phyloP scores from a whole-genome alignment of 2,329 filamentous ascomycete species.

The Moelleriella libera region DNA sequence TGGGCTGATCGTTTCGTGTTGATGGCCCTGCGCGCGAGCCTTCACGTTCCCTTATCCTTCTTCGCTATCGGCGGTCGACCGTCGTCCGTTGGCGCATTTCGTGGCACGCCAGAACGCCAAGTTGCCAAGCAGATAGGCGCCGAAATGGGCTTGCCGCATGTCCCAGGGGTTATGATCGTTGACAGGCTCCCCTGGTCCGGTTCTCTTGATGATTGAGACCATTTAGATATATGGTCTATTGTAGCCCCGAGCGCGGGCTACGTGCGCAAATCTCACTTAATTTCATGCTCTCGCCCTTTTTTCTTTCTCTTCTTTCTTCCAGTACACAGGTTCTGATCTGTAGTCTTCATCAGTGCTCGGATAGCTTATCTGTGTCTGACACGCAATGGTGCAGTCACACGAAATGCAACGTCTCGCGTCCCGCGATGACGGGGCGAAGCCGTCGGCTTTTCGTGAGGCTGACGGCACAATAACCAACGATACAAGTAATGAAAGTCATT shows the following conservation, averaged over 20 bases:
- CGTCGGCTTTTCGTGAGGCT: neutral
- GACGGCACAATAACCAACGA: neutral
- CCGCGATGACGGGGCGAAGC: neutral
- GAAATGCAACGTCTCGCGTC: constrained; percentile 11
- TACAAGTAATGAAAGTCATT: neutral
- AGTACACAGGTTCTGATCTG: neutral
- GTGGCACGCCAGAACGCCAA: neutral
- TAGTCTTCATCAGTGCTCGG: neutral
- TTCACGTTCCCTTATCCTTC: neutral
- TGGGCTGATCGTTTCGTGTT: neutral
- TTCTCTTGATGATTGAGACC: neutral
- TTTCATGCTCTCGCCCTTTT: too few relatives aligned
- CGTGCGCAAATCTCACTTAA: too few relatives aligned
- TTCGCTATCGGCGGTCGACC: too few relatives aligned
- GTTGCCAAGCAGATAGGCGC: neutral
- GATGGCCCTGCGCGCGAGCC: neutral
- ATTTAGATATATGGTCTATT: neutral
- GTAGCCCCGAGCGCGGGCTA: neutral
- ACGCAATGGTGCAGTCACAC: constrained; percentile 11
- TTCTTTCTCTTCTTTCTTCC: too few relatives aligned
- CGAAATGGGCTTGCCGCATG: neutral
- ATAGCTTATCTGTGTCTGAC: neutral
- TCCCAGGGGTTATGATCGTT: neutral
- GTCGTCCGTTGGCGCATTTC: neutral
- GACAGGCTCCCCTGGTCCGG: neutral